phyloP scores from a whole-genome alignment of 23 red algal genomes.

The Gracilaria caudata region DNA sequence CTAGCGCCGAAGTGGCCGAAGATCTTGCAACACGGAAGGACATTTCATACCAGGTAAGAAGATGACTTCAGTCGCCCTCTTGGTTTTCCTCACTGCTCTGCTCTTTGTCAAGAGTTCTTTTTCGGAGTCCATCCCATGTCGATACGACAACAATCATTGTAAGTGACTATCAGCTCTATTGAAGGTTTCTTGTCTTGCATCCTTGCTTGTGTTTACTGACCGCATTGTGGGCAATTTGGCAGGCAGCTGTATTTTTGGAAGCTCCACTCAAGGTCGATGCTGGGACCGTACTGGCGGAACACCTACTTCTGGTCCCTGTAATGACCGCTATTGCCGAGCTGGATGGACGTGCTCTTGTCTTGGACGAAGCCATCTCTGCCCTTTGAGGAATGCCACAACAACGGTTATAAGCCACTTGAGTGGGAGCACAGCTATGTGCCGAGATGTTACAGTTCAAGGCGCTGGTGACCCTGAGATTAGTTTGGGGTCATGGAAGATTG shows the following conservation, averaged over 20 bases:
- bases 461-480: conserved; percentile 9
- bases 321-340: conserved; percentile 38
- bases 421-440: not conserved
- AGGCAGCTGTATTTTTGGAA: conserved; percentile 27
- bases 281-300: not conserved
- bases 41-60: not conserved
- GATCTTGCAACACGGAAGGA: not conserved
- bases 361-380: conserved; percentile 45
- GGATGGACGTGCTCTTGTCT: conserved; percentile 69
- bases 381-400: conserved; percentile 6
- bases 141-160: conserved; percentile 28
- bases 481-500: conserved; percentile 15
- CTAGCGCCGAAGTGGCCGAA: not conserved
- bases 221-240: not conserved
- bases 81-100: not conserved
- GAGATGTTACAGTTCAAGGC: conserved; percentile 18
- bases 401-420: not conserved
- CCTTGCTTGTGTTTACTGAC: not conserved
- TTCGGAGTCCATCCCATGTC: conserved; percentile 19
- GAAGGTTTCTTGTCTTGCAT: not conserved
- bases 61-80: not conserved
- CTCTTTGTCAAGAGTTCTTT: not conserved
- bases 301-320: conserved; percentile 27
- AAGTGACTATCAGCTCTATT: not conserved
- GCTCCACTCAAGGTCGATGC: conserved; percentile 15